Percentiles rank a stretch among this genome's conserved stretches.
These are phyloP conservation scores for Trichophyton benhamiae DNA, from an alignment of 2,329 filamentous ascomycete species.

Conservation along the genomic window DNA sequence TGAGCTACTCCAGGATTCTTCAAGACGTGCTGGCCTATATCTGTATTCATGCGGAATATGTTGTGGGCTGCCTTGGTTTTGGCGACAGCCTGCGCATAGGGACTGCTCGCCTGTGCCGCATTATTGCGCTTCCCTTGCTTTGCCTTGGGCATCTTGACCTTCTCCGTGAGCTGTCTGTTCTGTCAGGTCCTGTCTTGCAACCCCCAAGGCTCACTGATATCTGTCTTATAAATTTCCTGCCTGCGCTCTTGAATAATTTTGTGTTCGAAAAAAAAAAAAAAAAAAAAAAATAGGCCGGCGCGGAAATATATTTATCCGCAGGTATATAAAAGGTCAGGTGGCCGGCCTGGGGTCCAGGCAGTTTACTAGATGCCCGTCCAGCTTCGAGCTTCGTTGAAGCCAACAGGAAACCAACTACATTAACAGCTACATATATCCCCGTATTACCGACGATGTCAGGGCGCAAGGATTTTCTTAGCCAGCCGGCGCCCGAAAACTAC, in stretches of 20 bases:
- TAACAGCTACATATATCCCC: not conserved
- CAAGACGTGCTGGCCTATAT: slow-evolving; percentile 80
- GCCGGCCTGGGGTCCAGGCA: too few species aligned
- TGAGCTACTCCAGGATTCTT: slow-evolving; percentile 81
- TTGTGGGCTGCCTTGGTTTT: slow-evolving; percentile 53
- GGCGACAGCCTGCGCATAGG: slow-evolving; percentile 31
- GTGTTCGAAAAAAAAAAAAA: not conserved
- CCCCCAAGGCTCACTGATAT: not conserved
- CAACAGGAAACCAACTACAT: not conserved
- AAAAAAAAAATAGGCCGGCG: not conserved
- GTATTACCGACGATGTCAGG: slow-evolving; percentile 40
- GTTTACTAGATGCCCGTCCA: not conserved
- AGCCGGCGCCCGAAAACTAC: slow-evolving; percentile 74
- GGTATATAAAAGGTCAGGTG: not conserved
- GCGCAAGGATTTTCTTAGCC: slow-evolving; percentile 75
- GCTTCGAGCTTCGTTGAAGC: not conserved
- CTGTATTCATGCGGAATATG: slow-evolving; percentile 95
- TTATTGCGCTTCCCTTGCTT: slow-evolving; percentile 43
- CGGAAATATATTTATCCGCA: not conserved
- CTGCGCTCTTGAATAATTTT: too few species aligned
- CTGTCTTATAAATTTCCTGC: not conserved
- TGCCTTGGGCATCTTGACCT: slow-evolving; percentile 41
- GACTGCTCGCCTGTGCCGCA: slow-evolving; percentile 29
- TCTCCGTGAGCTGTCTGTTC: not conserved
- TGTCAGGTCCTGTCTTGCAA: not conserved